phyloP scores from a whole-genome alignment of 2,329 filamentous ascomycete species.

The Thermothelomyces thermophilus region DNA sequence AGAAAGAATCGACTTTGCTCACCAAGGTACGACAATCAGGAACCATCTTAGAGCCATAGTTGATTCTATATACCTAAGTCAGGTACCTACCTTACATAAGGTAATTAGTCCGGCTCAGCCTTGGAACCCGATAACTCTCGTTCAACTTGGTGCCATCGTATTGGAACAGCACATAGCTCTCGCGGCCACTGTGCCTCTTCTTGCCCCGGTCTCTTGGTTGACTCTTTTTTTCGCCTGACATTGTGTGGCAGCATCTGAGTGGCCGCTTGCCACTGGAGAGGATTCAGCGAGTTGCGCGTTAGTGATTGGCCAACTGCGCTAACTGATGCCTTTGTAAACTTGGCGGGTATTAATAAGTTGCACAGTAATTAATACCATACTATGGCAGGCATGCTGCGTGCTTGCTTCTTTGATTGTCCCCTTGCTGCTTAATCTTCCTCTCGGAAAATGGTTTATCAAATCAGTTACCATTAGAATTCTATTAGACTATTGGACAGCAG shows the following conservation, averaged over 20 bases:
- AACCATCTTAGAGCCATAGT: too few relatives aligned
- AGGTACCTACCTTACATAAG: background rate
- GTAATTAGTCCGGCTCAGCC: background rate
- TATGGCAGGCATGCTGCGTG: too few relatives aligned
- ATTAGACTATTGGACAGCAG: too few relatives aligned
- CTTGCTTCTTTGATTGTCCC: too few relatives aligned
- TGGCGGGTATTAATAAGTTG: too few relatives aligned
- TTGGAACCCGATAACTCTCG: background rate
- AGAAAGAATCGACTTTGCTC: too few relatives aligned
- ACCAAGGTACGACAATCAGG: too few relatives aligned
- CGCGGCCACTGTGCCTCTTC: background rate
- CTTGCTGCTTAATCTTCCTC: too few relatives aligned
- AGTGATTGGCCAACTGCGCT: background rate
- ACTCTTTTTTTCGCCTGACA: background rate
- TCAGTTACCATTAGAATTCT: too few relatives aligned
- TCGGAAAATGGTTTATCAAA: too few relatives aligned
- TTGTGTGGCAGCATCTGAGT: constrained; percentile 10
- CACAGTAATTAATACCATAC: too few relatives aligned
- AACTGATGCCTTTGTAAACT: too few relatives aligned
- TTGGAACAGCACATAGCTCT: constrained; percentile 7
- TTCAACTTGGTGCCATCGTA: background rate
- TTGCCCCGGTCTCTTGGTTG: background rate
- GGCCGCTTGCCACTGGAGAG: background rate
- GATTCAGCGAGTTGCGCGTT: background rate
- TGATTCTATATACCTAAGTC: background rate